These are phyloP conservation scores for Cladophialophora immunda DNA, from an alignment of 2,329 filamentous ascomycete genomes.

Conservation along the genomic window DNA sequence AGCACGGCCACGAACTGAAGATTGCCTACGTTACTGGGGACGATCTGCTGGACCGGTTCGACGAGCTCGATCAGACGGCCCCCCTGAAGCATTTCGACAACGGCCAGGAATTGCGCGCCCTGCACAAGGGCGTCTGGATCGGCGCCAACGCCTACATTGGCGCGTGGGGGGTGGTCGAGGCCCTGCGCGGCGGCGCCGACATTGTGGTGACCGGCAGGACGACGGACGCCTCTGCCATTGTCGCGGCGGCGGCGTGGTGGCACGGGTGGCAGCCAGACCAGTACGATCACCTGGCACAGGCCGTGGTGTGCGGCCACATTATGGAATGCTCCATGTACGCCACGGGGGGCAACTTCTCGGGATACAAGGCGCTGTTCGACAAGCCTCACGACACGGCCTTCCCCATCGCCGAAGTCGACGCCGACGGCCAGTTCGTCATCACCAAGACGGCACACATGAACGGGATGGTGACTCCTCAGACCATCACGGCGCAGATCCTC, in stretches of 20 bases:
- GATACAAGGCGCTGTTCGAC: conserved; percentile 49
- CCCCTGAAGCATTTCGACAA: no score
- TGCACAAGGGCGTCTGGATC: no score
- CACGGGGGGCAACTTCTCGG: conserved; percentile 54
- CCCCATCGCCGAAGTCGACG: conserved; percentile 54
- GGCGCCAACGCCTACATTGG: conserved; percentile 44
- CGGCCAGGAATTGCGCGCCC: no score
- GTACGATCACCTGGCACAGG: conserved; percentile 49
- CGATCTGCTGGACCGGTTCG: no score
- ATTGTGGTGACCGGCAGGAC: conserved; percentile 54
- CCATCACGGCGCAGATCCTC: conserved; percentile 57
- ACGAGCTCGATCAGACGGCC: no score
- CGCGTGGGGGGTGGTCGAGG: conserved; percentile 47
- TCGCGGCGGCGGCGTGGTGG: conserved; percentile 51
- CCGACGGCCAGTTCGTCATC: conserved; percentile 50
- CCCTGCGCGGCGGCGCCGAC: conserved; percentile 49
- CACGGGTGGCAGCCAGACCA: conserved; percentile 50
- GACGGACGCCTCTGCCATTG: conserved; percentile 51
- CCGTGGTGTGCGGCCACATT: conserved; percentile 47
- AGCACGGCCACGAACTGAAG: no score
- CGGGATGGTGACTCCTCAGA: conserved; percentile 56
- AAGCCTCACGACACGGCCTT: conserved; percentile 52
- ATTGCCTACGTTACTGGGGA: no score
- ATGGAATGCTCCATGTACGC: conserved; percentile 53
- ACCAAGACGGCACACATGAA: conserved; percentile 51